These are phyloP conservation scores for Colletotrichum chrysophilum DNA, from an alignment of 2,329 filamentous ascomycete genomes.

Conservation along the genomic window DNA sequence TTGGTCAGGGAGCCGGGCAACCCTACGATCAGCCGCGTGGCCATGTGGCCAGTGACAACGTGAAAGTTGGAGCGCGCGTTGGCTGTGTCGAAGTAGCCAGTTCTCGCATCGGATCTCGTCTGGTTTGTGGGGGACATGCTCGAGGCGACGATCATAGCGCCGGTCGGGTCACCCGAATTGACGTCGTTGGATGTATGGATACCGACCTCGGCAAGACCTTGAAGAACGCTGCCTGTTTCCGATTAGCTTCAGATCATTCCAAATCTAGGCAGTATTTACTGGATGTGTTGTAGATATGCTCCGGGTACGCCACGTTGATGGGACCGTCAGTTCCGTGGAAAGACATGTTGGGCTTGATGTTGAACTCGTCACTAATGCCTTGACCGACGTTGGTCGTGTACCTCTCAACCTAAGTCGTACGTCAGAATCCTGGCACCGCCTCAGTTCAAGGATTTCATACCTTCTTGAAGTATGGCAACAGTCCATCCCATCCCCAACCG, in stretches of 20 bases:
- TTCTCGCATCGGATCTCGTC: slow-evolving; percentile 43
- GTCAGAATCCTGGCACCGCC: background rate
- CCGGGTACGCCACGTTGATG: slow-evolving; percentile 42
- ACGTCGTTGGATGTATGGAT: slow-evolving; percentile 38
- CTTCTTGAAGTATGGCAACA: slow-evolving; percentile 56
- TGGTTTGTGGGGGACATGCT: slow-evolving; percentile 43
- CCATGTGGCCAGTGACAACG: slow-evolving; percentile 41
- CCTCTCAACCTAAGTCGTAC: slow-evolving; percentile 36
- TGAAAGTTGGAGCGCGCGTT: slow-evolving; percentile 42
- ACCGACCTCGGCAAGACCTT: slow-evolving; percentile 40
- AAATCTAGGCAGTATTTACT: slow-evolving; percentile 28
- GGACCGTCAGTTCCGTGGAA: slow-evolving; percentile 39
- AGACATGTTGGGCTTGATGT: slow-evolving; percentile 30
- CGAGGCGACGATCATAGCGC: slow-evolving; percentile 40
- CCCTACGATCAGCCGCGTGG: slow-evolving; percentile 37
- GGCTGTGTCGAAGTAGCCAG: slow-evolving; percentile 43
- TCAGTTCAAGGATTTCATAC: slow-evolving; percentile 24
- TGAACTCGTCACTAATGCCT: slow-evolving; percentile 24
- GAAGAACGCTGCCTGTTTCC: slow-evolving; percentile 38
- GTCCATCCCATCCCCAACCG: slow-evolving; percentile 46
- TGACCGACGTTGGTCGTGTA: slow-evolving; percentile 32
- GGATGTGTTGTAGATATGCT: slow-evolving; percentile 44
- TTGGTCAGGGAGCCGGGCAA: slow-evolving; percentile 10
- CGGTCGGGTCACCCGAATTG: slow-evolving; percentile 40
- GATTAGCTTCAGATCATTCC: background rate